A percentile compares a stretch with the other conserved stretches of the same genome.
Evolutionary conservation across 2,329 filamentous ascomycete genomes (phyloP).

Genomic region (Nothomitra cinnamomea): DNA sequence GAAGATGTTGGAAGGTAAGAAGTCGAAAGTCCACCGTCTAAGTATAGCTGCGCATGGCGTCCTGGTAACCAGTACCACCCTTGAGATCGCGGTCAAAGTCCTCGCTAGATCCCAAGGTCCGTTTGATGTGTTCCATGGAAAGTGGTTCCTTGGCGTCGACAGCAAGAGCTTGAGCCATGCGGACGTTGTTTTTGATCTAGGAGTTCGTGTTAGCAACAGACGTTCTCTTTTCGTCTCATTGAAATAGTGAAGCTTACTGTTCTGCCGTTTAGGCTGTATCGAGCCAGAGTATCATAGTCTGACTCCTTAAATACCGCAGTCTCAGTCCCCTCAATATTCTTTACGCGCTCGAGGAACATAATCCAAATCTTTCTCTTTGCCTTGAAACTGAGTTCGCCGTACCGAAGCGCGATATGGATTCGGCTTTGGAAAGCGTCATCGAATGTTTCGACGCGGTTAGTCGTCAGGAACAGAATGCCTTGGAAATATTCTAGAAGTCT

Average conservation of each 20-base stretch:
- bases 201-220: not conserved
- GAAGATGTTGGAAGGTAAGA: too few relatives aligned
- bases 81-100: conserved; percentile 72
- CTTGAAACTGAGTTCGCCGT: conserved; percentile 25
- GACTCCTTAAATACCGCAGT: conserved; percentile 45
- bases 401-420: conserved; percentile 6
- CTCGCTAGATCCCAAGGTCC: conserved; percentile 70
- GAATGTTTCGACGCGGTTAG: conserved; percentile 7
- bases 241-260: conserved; percentile 29
- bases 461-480: conserved; percentile 7
- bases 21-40: not conserved
- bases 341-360: conserved; percentile 63
- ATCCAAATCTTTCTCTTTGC: conserved; percentile 69
- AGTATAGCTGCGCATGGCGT: conserved; percentile 8
- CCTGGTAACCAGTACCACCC: conserved; percentile 53
- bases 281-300: conserved; percentile 49
- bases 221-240: not conserved
- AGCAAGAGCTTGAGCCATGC: conserved; percentile 67
- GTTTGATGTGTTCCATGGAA: conserved; percentile 61
- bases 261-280: conserved; percentile 51
- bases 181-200: conserved; percentile 78
- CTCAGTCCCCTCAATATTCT: conserved; percentile 42
- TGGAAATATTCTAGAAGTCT: conserved; percentile 71
- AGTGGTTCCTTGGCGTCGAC: conserved; percentile 56
- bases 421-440: conserved; percentile 8